Conservation (phyloP, 2,329 filamentous ascomycete genomes). For the Calonectria hongkongensis region DNA sequence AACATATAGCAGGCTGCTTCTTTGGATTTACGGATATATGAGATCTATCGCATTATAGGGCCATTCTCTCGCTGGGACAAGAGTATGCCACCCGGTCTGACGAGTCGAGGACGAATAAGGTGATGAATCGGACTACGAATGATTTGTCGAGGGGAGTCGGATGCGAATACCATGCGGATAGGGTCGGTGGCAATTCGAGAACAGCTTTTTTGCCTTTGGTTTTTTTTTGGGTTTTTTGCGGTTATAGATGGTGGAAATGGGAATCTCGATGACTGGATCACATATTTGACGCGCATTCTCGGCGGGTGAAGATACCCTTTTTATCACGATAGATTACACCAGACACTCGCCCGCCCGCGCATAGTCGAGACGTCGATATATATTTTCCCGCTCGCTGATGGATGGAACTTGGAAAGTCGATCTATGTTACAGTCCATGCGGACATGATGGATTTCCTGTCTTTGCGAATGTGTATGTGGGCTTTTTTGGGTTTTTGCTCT, state of each 20-base stretch:
- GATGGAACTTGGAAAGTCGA: constrained; percentile 27
- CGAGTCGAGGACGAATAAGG: constrained; percentile 22
- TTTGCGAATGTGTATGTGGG: constrained; percentile 17
- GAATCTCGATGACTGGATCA: constrained; percentile 30
- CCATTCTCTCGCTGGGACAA: constrained; percentile 15
- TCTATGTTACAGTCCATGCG: constrained; percentile 21
- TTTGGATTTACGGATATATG: constrained; percentile 41
- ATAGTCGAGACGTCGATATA: constrained; percentile 30
- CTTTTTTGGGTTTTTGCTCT: constrained; percentile 2
- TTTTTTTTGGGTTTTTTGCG: constrained; percentile 25
- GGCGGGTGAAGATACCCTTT: constrained; percentile 37
- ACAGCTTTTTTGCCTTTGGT: constrained; percentile 27
- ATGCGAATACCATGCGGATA: constrained; percentile 22
- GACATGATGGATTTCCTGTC: constrained; percentile 25
- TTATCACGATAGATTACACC: constrained; percentile 38
- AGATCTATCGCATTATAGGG: constrained; percentile 20
- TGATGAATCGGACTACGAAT: constrained; percentile 16
- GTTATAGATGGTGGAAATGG: constrained; percentile 36
- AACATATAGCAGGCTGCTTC: constrained; percentile 44
- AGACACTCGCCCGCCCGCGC: constrained; percentile 31
- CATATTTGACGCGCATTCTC: constrained; percentile 26
- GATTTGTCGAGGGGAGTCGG: constrained; percentile 15
- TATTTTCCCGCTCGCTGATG: constrained; percentile 15
- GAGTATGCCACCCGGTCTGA: not conserved
- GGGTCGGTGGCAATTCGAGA: constrained; percentile 26